phyloP scores from a whole-genome alignment of 768 basidiomycete species.

The Punctularia strigosozonata region DNA sequence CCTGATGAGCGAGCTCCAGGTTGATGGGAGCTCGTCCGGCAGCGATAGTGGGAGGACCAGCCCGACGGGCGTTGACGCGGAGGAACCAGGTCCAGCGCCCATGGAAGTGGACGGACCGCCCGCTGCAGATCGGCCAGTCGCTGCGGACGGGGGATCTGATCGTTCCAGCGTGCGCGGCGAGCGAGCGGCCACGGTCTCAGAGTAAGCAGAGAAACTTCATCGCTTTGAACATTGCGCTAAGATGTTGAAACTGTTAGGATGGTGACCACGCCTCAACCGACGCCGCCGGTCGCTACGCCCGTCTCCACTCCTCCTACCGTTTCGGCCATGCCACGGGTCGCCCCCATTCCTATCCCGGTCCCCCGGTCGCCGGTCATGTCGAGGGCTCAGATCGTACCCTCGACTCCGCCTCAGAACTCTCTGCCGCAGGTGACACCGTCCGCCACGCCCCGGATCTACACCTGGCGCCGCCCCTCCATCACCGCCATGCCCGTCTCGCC shows the following conservation, averaged over 20 bases:
- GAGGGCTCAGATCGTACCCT: too few species aligned
- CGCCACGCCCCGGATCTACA: conserved; percentile 45
- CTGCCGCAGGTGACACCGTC: conserved; percentile 44
- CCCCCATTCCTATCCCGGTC: conserved; percentile 3
- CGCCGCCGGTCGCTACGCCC: conserved; percentile 10
- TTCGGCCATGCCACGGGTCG: conserved; percentile 3
- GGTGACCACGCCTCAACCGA: conserved; percentile 10
- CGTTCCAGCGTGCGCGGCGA: background rate
- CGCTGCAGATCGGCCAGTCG: background rate
- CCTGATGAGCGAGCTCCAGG: conserved; percentile 11
- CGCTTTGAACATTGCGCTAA: too few species aligned
- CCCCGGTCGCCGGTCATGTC: conserved; percentile 12
- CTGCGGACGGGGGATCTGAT: background rate
- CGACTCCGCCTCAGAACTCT: conserved; percentile 20
- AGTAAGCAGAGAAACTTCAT: too few species aligned
- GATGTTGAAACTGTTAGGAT: too few species aligned
- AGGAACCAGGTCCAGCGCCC: conserved; percentile 23
- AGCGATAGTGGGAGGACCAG: conserved; percentile 35
- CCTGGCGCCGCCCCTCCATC: conserved; percentile 29
- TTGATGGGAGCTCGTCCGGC: conserved; percentile 28
- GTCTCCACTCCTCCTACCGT: conserved; percentile 1
- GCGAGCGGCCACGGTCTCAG: too few species aligned
- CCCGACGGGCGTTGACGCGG: conserved; percentile 34
- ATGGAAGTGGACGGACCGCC: conserved; percentile 3
- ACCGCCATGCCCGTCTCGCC: conserved; percentile 23